Conservation (phyloP, 331 rosid species). For the Cydonia oblonga region DNA sequence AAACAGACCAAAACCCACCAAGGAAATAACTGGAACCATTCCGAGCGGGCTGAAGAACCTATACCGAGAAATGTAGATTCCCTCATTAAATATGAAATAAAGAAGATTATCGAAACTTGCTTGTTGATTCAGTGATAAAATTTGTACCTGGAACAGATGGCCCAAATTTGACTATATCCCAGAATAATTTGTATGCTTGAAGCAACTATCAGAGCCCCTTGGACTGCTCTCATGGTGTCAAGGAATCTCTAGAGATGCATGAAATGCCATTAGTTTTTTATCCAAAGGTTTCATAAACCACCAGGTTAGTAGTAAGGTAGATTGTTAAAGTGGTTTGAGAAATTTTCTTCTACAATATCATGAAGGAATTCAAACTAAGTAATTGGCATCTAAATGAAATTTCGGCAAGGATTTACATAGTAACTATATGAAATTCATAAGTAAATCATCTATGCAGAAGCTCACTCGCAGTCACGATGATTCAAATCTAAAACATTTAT, state of each 20-base stretch:
- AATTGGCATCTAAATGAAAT: neutral
- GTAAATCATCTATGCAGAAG: neutral
- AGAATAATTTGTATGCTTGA: constrained; percentile 86
- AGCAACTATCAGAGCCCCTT: constrained; percentile 82
- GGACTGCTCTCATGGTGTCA: constrained; percentile 88
- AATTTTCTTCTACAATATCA: neutral
- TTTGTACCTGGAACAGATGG: constrained; percentile 80
- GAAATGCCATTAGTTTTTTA: neutral
- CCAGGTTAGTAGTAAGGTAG: neutral
- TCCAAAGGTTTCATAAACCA: neutral
- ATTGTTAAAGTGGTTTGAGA: neutral
- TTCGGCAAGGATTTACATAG: too few species aligned
- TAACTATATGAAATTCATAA: neutral
- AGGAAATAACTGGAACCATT: constrained; percentile 95
- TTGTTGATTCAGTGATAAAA: neutral
- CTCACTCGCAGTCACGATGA: neutral
- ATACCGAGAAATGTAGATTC: constrained; percentile 7
- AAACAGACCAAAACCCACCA: constrained; percentile 88
- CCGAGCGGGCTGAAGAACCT: constrained; percentile 99
- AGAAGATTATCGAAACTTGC: neutral
- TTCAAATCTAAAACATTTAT: neutral
- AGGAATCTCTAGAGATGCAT: constrained; percentile 57
- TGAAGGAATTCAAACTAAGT: neutral
- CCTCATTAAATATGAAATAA: neutral
- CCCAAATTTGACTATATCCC: constrained; percentile 96